Percentiles rank a stretch among this genome's conserved stretches.
phyloP scores from a whole-genome alignment of 768 basidiomycete genomes.

The Gymnopilus junonius region DNA sequence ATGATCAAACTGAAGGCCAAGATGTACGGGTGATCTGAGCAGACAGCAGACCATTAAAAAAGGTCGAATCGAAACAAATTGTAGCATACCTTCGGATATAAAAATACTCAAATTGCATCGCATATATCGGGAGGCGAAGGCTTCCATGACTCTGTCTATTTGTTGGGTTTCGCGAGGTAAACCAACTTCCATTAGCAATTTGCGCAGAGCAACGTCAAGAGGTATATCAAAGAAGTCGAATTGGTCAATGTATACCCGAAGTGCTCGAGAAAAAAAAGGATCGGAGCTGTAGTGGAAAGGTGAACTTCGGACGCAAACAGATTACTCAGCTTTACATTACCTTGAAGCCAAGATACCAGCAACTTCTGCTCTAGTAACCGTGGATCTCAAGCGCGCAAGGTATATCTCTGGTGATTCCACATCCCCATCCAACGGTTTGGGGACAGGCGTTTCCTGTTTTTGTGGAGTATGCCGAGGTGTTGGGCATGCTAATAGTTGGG shows the following conservation, averaged over 20 bases:
- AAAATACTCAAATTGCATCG: constrained; percentile 86
- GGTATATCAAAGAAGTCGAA: constrained; percentile 85
- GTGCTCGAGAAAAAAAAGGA: constrained; percentile 66
- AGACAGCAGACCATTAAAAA: neutral
- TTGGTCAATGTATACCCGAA: constrained; percentile 70
- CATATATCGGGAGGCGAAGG: constrained; percentile 86
- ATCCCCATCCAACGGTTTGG: constrained; percentile 49
- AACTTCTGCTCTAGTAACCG: constrained; percentile 79
- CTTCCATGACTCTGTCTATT: constrained; percentile 97
- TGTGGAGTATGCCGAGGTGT: constrained; percentile 38
- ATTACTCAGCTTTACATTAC: constrained; percentile 42
- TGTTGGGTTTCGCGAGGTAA: constrained; percentile 97
- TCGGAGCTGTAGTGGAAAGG: constrained; percentile 57
- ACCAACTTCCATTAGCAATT: constrained; percentile 87
- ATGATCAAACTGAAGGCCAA: constrained; percentile 98
- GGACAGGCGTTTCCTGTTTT: constrained; percentile 43
- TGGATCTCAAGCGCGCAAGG: constrained; percentile 62
- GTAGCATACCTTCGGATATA: constrained; percentile 64
- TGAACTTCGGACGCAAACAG: constrained; percentile 6
- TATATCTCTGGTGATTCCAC: constrained; percentile 77
- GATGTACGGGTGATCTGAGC: constrained; percentile 89
- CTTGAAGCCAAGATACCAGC: constrained; percentile 81
- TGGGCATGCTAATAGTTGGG: constrained; percentile 13
- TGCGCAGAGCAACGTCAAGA: constrained; percentile 89
- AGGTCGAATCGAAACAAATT: neutral